Evolutionary conservation across 345 rosid genomes (phyloP).

Genomic region (Eutrema japonicum): DNA sequence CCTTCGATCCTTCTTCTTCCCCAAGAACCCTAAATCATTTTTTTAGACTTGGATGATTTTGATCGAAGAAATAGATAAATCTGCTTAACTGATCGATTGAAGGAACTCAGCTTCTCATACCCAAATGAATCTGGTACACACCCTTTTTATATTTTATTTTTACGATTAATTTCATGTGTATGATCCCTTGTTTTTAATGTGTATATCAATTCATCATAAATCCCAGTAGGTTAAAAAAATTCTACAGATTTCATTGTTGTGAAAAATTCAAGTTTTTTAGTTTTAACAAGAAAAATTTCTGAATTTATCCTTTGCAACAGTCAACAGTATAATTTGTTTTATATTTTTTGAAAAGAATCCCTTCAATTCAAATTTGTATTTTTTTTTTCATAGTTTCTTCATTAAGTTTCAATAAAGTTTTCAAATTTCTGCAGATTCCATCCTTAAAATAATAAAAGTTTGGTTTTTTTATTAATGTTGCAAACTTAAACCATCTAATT

Average conservation of each 20-base stretch:
- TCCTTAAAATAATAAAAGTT: neutral
- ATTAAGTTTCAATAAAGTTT: neutral
- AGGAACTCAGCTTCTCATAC: conserved; percentile 24
- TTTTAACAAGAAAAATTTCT: neutral
- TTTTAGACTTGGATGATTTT: neutral
- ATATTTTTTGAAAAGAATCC: neutral
- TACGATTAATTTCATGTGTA: neutral
- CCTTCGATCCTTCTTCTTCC: conserved; percentile 32
- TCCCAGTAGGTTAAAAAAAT: conserved; percentile 6
- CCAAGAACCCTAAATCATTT: conserved; percentile 30
- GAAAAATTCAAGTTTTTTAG: neutral
- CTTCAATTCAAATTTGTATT: conserved; percentile 12
- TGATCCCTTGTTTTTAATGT: conserved; percentile 31
- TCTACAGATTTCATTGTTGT: neutral
- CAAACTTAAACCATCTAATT: neutral
- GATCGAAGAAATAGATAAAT: neutral
- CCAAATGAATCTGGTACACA: conserved; percentile 44
- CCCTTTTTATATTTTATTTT: neutral
- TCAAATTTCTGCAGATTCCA: conserved; percentile 12
- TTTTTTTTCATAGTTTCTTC: neutral
- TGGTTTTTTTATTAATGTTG: neutral
- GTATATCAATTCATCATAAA: conserved; percentile 27
- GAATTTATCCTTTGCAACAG: conserved; percentile 2
- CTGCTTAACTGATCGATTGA: conserved; percentile 25
- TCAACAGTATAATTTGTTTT: neutral